phyloP scores from a whole-genome alignment of 2,329 filamentous ascomycete species.

The Zymoseptoria tritici region DNA sequence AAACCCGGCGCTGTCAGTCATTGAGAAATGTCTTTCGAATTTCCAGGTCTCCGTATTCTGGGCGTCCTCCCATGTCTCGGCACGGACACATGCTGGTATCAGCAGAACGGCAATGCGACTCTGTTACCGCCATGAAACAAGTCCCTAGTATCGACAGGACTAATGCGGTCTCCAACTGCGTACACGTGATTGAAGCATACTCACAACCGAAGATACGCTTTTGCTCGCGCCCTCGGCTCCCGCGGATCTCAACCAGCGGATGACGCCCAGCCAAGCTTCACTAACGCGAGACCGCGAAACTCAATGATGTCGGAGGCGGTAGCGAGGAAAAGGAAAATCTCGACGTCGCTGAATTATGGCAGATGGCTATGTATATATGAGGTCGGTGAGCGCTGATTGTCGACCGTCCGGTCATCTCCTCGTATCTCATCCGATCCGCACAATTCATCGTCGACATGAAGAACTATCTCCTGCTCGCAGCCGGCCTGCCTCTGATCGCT shows the following conservation, averaged over 20 bases:
- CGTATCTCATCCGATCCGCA: background rate
- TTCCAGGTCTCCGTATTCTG: no score
- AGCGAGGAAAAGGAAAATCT: background rate
- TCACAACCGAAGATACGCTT: background rate
- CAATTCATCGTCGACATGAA: background rate
- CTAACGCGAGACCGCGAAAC: background rate
- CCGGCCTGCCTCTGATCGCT: conserved; percentile 5
- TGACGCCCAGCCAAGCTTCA: background rate
- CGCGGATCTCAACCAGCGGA: background rate
- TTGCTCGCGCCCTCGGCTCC: background rate
- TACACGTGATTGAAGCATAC: background rate
- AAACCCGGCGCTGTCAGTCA: no score
- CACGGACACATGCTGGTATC: no score
- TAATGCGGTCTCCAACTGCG: no score
- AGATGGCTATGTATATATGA: background rate
- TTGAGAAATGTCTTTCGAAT: no score
- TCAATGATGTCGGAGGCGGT: background rate
- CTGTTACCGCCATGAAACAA: no score
- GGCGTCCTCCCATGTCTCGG: no score
- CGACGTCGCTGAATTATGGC: background rate
- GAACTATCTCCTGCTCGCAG: background rate
- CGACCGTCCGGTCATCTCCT: background rate
- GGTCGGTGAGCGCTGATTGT: background rate
- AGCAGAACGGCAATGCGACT: no score
- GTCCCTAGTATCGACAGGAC: no score